Base-by-base conservation (phyloP, 352 stramenopile species). In the Plasmopara muralis region DNA sequence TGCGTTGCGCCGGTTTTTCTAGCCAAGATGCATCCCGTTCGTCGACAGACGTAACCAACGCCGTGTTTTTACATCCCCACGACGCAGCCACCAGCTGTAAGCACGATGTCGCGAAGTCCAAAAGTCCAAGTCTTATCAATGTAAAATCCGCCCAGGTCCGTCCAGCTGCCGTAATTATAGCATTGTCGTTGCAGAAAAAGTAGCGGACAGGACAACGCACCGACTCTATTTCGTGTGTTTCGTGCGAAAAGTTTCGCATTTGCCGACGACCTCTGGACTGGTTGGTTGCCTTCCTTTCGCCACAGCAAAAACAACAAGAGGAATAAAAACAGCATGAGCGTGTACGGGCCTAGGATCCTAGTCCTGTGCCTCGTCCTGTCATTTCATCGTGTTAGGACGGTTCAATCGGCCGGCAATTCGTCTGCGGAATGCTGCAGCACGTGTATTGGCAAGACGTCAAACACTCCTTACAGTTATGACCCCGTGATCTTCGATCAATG, bases 401-500 rank as follows among this genome's bases (percentile, higher is more conserved):
- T 43, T 18, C 38, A 59, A 20, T 67, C 43, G 16, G 60, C 49
- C 10, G 56, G 50, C 20, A 60, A 37, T 25, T 62, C 55, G 20
- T 43, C 49, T 34, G 49, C 64, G n/a, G 64, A 73, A 37, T 87
- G 77, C 60, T 87, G 77, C 55, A 71, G 56, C 31, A 79, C 53
- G 14, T 87, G 77, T 50, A 87, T 87, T 60, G 77, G 74, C 55
- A 85, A 87, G 58, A 71, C 73, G 31, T 67, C 77, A n/a, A 55
- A 60, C 52, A 28, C 63, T 14, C 50, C 62, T 25, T 88, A 85
- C 70, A 72, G 64, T 37, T 88, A 88, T 62, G 78, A 89, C 61
- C 78, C 78, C 30, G 39, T 84, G 7, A 58, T 89, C 25, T 77
- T 77, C 62, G 46, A 47, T 5, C 61, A 89, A 50, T 89, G 78